Evolutionary conservation across 257 asterid genomes (phyloP), one percentile per base, ranked within the genome.

Genomic region (Primulina huaijiensis): DNA sequence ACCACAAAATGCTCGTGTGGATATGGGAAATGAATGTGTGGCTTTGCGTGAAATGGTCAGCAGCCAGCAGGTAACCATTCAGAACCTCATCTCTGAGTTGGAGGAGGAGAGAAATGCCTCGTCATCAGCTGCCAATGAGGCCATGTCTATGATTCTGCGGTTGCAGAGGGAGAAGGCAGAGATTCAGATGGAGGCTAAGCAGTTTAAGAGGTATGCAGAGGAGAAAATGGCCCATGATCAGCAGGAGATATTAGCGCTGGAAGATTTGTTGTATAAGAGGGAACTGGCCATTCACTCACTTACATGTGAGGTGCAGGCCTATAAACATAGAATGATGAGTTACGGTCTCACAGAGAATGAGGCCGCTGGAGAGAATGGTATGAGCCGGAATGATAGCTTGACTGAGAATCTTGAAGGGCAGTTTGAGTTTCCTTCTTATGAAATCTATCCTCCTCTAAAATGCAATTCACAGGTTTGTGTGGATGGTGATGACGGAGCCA

Each of bases 31-130:
- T 64, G 99, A 94, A 76, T 88, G 96, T 72, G 79, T 69, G 55
- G 92, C 88, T 4, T 77, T 94, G 40, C 93, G 97, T 29, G 96
- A 94, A 79, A 89, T 79, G 81, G 96, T 94, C 53, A 34, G 81
- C 72, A 85, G 62, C 78, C 97, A 91, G 83, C 99, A 90, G 79
- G 75, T 78, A 69, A 81, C 81, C 14, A 87, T 94, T 79, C 88
- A 85, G 73, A 91, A 84, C 50, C 89, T 94, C 64, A 72, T 84
- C 35, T 60, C 76, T 19, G 99, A 94, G 81, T 76, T 94, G 86
- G 99, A 94, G 71, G 97, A 90, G 82, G 99, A 94, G 85, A 89
- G 99, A 83, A 91, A 85, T 57, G 99, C 97, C 1, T 78, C 97
- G 8, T 83, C 96, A 5, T 89, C 97, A 9, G 97, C 99, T 76